phyloP scores from a whole-genome alignment of 208 protist species.

The Wallacemonas rigidus region DNA sequence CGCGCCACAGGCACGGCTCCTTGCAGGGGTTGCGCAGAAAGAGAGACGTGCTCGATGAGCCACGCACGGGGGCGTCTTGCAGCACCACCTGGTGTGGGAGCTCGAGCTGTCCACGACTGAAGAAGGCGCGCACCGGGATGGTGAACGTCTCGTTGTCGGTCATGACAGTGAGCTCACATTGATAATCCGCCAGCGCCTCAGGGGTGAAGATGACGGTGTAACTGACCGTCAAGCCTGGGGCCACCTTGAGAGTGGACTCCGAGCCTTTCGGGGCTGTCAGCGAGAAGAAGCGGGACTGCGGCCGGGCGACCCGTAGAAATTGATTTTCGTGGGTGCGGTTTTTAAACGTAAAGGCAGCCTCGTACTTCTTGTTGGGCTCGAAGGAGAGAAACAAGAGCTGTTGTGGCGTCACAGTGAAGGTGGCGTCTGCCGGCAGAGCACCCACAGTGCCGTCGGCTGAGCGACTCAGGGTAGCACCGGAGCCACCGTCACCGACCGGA shows the following conservation, averaged over 20 bases:
- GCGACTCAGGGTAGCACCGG: neutral
- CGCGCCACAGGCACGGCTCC: slow-evolving; percentile 67
- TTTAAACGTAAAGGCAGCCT: slow-evolving; percentile 70
- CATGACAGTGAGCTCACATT: slow-evolving; percentile 74
- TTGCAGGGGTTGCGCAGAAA: slow-evolving; percentile 91
- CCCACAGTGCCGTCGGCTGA: neutral
- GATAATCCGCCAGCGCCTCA: slow-evolving; percentile 74
- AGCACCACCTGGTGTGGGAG: slow-evolving; percentile 76
- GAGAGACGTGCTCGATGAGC: slow-evolving; percentile 58
- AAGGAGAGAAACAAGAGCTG: slow-evolving; percentile 83
- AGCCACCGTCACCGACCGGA: neutral
- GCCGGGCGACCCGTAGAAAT: slow-evolving; percentile 81
- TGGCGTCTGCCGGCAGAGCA: neutral
- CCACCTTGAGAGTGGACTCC: slow-evolving; percentile 75
- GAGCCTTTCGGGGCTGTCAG: slow-evolving; percentile 60
- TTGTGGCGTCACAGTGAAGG: slow-evolving; percentile 81
- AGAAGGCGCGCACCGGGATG: slow-evolving; percentile 84
- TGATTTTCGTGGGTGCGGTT: slow-evolving; percentile 82
- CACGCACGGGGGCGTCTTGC: slow-evolving; percentile 72
- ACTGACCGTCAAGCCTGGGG: slow-evolving; percentile 85
- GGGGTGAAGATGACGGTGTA: slow-evolving; percentile 89
- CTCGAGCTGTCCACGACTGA: slow-evolving; percentile 82
- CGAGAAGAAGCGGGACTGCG: slow-evolving; percentile 71
- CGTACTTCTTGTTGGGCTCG: slow-evolving; percentile 74
- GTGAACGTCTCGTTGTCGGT: slow-evolving; percentile 90